Evolutionary conservation across 1,284 basidiomycete genomes (phyloP), one percentile per base, ranked within the genome.

Genomic region (Sporisorium exsertum): DNA sequence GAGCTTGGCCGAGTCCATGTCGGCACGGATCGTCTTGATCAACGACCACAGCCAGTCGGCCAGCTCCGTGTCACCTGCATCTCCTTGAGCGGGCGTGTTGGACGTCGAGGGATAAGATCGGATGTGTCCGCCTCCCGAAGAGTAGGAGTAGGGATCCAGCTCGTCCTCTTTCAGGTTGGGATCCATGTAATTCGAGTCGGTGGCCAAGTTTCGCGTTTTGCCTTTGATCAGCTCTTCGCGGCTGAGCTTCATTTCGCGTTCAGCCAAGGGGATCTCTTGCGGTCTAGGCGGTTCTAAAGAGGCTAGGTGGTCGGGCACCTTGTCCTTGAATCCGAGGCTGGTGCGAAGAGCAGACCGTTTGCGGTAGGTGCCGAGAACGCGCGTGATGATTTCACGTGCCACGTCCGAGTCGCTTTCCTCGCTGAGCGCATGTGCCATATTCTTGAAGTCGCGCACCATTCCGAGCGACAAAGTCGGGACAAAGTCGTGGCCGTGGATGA

Each of bases 311-410:
- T 54, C 42, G 4, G 74, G 64, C 2, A 58, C 32, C 27, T 62
- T 58, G 13, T 64, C 26, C 59, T 67, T 32, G 76, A 50, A 52
- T 50, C 46, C 42, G 5, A 62, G 53, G 7, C 22, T 50, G 3
- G 58, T 20, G 15, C 72, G 66, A 15, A 70, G 62, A 63, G 72
- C 83, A 42, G 61, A 35, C 33, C 73, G 60, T 59, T 79, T 64
- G 46, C 83, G 77, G 43, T 83, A 84, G 12, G 84, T 58, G 13
- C 83, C 82, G 33, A 86, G 56, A 18, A 88, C 87, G 50, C 86
- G 79, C 9, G 86, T 86, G 22, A 89, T 86, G 58, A 89, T 88
- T 75, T 88, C 88, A 59, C 87, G 86, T 16, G 88, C 87, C 3
- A 87, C 61, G 26, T 72, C 76, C 15, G 74, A 79, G 33, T 82